Base-by-base conservation (phyloP, 1,284 basidiomycete species). In the Leccinum pachyderme region DNA sequence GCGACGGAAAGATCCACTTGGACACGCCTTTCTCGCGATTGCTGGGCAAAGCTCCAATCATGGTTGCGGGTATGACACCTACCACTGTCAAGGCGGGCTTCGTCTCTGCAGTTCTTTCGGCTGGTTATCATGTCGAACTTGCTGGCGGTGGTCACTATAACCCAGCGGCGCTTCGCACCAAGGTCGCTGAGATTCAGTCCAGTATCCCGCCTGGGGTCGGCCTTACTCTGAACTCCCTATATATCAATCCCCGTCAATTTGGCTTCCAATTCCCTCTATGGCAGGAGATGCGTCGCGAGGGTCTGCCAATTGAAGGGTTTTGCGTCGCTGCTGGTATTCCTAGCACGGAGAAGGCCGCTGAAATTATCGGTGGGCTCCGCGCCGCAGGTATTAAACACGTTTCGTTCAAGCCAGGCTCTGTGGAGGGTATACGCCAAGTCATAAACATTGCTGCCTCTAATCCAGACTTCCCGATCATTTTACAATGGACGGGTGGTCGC, bases 21-120 rank as follows among this genome's bases (percentile, higher is more conserved):
- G 95, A 99, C 73, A 98, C 96, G 0, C 90, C 94, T 6, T 96
- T 97, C 81, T 97, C 95, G 53, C 91, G 96, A 59, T 83, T 98
- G 49, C 77, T 98, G 35, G 93, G 94, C 63, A 98, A 98, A 76
- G 86, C 96, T 1, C 96, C 96, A 18, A 89, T 99, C 73, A 98
- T 98, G 95, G 94, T 99, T 47, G 94, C 94, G 48, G 97, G 96
- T 61, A 99, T 99, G 97, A 97, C 95, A 0, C 95, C 95, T 1
- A 89, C 87, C 1, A 98, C 95, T 24, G 95, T 98, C 60, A 89
- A 94, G 68, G 89, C 89, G 50, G 93, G 93, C 44, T 94, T 97
- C 71, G 94, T 97, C 62, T 86, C 87, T 57, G 95, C 96, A 7
- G 83, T 96, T 37, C 86, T 98, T 63, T 85, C 91, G 64, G 95